These are phyloP conservation scores for Lichtheimia corymbifera DNA, from an alignment of 371 early-diverging fungal species.

Conservation along the genomic window DNA sequence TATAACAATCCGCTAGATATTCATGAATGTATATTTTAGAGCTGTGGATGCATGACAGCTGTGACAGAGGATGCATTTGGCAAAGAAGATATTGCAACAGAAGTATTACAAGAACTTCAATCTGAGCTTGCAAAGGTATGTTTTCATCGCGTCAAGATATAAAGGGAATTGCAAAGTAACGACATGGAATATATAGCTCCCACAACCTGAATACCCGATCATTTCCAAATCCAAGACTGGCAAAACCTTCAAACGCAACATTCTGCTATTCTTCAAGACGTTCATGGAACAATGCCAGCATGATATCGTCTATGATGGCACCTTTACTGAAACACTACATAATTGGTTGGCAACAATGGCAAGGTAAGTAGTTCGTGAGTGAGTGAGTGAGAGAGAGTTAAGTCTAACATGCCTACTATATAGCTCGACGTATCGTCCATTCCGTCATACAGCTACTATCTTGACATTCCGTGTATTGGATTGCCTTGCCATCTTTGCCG, in stretches of 20 bases:
- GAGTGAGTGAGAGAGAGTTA: neutral
- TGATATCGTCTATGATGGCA: constrained; percentile 60
- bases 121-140: constrained; percentile 42
- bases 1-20: neutral
- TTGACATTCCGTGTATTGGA: constrained; percentile 60
- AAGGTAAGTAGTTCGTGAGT: constrained; percentile 23
- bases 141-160: neutral
- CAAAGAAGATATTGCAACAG: constrained; percentile 41
- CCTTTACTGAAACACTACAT: constrained; percentile 54
- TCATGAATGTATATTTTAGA: constrained; percentile 16
- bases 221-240: constrained; percentile 60
- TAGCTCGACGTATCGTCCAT: constrained; percentile 81
- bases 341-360: constrained; percentile 61
- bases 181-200: constrained; percentile 29
- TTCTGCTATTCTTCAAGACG: constrained; percentile 60
- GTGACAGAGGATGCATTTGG: constrained; percentile 36
- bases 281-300: constrained; percentile 64
- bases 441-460: constrained; percentile 87
- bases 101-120: constrained; percentile 47
- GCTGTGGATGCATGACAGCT: constrained; percentile 44
- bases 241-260: constrained; percentile 57
- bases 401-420: constrained; percentile 8
- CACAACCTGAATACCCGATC: constrained; percentile 66
- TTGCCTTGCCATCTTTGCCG: constrained; percentile 64
- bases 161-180: neutral